These are phyloP conservation scores for Chaetomiaceae sp. DNA, from an alignment of 2,329 filamentous ascomycete species.

Conservation along the genomic window DNA sequence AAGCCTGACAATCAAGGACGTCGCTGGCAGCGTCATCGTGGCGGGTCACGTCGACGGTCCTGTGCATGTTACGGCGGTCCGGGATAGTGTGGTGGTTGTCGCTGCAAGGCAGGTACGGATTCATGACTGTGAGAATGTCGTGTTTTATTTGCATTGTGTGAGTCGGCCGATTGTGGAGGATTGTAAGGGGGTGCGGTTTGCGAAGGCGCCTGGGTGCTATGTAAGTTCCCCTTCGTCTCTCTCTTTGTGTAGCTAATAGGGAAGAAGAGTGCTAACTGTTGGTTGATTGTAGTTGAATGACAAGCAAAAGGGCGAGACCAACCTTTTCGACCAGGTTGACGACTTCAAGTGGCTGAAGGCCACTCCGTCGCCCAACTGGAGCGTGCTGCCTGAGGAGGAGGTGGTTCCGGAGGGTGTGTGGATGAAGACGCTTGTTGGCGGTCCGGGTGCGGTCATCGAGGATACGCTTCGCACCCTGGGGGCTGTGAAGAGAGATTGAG, in stretches of 20 bases:
- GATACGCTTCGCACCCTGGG: conserved; percentile 59
- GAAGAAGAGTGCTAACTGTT: conserved; percentile 9
- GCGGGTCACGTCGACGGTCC: conserved; percentile 75
- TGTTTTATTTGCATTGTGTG: conserved; percentile 75
- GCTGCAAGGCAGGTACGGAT: conserved; percentile 85
- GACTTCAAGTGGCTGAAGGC: conserved; percentile 97
- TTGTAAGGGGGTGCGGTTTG: conserved; percentile 73
- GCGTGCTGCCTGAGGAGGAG: conserved; percentile 56
- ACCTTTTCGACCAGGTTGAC: conserved; percentile 86
- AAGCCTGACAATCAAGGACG: conserved; percentile 61
- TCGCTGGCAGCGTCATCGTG: conserved; percentile 67
- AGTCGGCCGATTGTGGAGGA: conserved; percentile 94
- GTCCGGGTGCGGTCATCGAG: conserved; percentile 56
- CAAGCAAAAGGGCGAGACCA: conserved; percentile 38
- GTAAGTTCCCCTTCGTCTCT: conserved; percentile 45
- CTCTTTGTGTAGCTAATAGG: neutral
- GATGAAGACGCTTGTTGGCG: conserved; percentile 63
- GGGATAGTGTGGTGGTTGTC: conserved; percentile 71
- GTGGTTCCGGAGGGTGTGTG: conserved; percentile 61
- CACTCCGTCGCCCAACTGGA: conserved; percentile 86
- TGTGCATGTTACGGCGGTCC: conserved; percentile 73
- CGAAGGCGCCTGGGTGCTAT: conserved; percentile 65
- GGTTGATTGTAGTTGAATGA: conserved; percentile 23
- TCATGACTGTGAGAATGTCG: conserved; percentile 77
- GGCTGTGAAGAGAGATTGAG: conserved; percentile 1